phyloP scores from a whole-genome alignment of 2,329 filamentous ascomycete genomes.

The Lasiodiplodia gonubiensis region DNA sequence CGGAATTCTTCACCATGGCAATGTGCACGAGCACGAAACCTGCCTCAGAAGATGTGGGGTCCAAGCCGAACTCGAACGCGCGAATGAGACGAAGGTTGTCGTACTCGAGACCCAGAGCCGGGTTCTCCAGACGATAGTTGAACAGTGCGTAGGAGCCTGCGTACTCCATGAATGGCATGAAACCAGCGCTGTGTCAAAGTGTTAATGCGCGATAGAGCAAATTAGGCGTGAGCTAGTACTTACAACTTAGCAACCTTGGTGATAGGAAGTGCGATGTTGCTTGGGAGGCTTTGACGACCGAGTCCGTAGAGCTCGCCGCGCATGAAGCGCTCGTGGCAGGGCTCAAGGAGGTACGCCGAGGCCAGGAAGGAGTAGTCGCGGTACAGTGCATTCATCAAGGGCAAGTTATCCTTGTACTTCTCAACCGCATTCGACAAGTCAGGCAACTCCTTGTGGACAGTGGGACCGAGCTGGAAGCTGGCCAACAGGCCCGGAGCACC shows the following conservation, averaged over 20 bases:
- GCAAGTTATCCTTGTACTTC: slow-evolving; percentile 72
- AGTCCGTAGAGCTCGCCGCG: slow-evolving; percentile 75
- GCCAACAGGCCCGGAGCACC: slow-evolving; percentile 81
- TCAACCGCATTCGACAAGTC: slow-evolving; percentile 78
- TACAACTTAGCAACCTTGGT: slow-evolving; percentile 84
- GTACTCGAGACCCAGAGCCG: slow-evolving; percentile 60
- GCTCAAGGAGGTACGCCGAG: slow-evolving; percentile 88
- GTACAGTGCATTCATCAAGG: slow-evolving; percentile 83
- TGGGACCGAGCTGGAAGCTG: slow-evolving; percentile 72
- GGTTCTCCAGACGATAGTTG: slow-evolving; percentile 67
- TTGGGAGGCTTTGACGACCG: slow-evolving; percentile 74
- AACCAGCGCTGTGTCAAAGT: slow-evolving; percentile 60
- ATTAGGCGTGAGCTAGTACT: slow-evolving; percentile 49
- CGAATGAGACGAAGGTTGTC: slow-evolving; percentile 80
- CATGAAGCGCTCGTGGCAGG: slow-evolving; percentile 77
- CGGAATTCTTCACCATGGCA: slow-evolving; percentile 91
- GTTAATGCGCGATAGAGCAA: background rate
- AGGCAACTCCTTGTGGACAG: slow-evolving; percentile 74
- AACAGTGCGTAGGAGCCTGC: slow-evolving; percentile 67
- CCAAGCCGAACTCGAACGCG: slow-evolving; percentile 87
- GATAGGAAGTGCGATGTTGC: slow-evolving; percentile 78
- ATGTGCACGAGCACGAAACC: slow-evolving; percentile 96
- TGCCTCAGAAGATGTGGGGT: slow-evolving; percentile 86
- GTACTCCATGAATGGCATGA: slow-evolving; percentile 93
- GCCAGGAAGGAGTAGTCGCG: slow-evolving; percentile 91